Evolutionary conservation across 495 filamentous ascomycete species (phyloP).

Genomic region (Parathielavia hyrcaniae): DNA sequence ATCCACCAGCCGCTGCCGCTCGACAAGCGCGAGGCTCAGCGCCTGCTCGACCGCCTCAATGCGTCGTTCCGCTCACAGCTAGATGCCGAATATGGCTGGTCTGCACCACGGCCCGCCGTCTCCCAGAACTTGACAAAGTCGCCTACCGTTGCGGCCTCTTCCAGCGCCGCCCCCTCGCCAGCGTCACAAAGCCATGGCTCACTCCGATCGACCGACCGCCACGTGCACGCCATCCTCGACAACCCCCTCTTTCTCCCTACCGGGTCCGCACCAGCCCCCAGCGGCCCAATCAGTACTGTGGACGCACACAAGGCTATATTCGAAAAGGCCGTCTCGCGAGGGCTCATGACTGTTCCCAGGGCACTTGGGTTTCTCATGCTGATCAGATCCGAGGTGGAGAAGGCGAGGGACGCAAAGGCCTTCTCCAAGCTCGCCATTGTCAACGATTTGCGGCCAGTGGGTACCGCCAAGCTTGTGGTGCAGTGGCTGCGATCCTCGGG

Average conservation of each 20-base stretch:
- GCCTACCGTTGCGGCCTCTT: constrained; percentile 2
- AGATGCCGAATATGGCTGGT: constrained; percentile 55
- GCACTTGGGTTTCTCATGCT: constrained; percentile 39
- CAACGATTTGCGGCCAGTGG: neutral
- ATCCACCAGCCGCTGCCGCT: constrained; percentile 68
- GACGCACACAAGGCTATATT: constrained; percentile 32
- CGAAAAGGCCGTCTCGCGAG: constrained; percentile 35
- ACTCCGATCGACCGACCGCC: constrained; percentile 43
- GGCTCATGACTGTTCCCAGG: constrained; percentile 41
- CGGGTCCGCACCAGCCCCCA: neutral
- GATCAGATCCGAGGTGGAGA: constrained; percentile 27
- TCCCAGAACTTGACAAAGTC: constrained; percentile 12
- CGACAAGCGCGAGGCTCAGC: constrained; percentile 56
- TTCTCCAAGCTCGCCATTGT: constrained; percentile 30
- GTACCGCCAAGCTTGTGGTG: constrained; percentile 40
- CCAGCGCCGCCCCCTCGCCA: constrained; percentile 1
- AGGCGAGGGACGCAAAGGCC: constrained; percentile 25
- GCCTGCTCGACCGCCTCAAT: constrained; percentile 63
- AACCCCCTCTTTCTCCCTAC: constrained; percentile 53
- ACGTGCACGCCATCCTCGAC: constrained; percentile 60
- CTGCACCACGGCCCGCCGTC: constrained; percentile 21
- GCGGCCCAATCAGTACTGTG: neutral
- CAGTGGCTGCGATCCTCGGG: constrained; percentile 50
- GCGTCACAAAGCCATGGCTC: constrained; percentile 2
- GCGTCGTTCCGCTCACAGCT: constrained; percentile 70